Base-by-base conservation (phyloP, 2,329 filamentous ascomycete species). In the Exophiala aquamarina region DNA sequence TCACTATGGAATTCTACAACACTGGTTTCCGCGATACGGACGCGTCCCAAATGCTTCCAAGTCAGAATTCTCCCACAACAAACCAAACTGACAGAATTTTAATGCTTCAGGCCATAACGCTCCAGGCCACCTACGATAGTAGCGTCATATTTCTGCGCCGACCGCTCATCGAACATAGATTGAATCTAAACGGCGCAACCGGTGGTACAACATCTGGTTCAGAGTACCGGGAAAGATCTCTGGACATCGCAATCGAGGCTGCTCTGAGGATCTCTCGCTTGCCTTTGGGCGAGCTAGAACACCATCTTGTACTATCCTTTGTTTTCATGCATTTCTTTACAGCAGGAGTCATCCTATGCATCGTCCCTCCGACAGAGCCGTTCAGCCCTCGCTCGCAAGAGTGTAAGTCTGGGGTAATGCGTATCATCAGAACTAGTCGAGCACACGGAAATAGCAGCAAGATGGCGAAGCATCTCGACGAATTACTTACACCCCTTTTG, bases 261-360 rank as follows among this genome's bases (percentile, higher is more conserved):
- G 62, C 61, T 10, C 51, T 64, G 5, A 59, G 60, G 13, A 62
- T 63, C 34, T 63, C 61, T 11, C 54, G 54, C 6, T 48, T 60
- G 3, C 61, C 61, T 0, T 55, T 63, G 14, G 51, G 48, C 28
- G 46, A 55, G 18, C 59, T 64, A 37, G 52, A 61, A 40, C 48
- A 58, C 18, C 53, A 63, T 35, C 59, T 63, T 20, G 52, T 43
- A 5, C 46, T 47, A 20, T 57, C 56, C 10, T 56, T 59, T 21
- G 44, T 42, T 15, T 56, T 54, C n/a, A 36, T 56, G 18, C 50
- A 57, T 18, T 51, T 51, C 32, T 59, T 59, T 34, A 56, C 50
- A 11, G 56, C 56, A 9, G 56, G 56, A 2, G 55, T 58, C 11
- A 57, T 59, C n/a, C 54, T 64, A 9, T 64, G 61, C 50, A 62